Conservation (phyloP, 1,139 yeast species). For the Williopsis jadinii region DNA sequence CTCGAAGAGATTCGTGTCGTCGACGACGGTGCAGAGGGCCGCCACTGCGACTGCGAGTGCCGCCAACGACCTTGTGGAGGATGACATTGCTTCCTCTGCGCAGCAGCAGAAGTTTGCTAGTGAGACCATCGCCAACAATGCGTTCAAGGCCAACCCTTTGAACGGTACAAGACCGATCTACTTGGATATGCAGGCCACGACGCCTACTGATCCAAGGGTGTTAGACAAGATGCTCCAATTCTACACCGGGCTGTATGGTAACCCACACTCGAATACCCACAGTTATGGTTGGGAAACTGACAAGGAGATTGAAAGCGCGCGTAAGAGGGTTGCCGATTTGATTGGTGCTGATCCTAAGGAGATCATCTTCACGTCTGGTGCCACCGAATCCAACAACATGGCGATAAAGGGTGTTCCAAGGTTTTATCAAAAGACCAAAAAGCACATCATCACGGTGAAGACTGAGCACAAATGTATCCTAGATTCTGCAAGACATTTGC, state of each 20-base stretch:
- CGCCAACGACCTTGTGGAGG: slow-evolving; percentile 1
- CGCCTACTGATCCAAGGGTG: slow-evolving; percentile 97
- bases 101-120: slow-evolving; percentile 6
- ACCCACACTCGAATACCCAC: slow-evolving; percentile 96
- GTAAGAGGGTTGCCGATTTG: slow-evolving; percentile 72
- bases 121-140: slow-evolving; percentile 26
- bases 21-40: slow-evolving; percentile 1
- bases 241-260: slow-evolving; percentile 91
- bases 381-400: slow-evolving; percentile 95
- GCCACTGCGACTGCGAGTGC: slow-evolving; percentile 9
- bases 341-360: slow-evolving; percentile 95
- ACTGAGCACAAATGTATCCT: slow-evolving; percentile 98
- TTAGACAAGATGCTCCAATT: slow-evolving; percentile 89
- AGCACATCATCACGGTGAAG: slow-evolving; percentile 90
- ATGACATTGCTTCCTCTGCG: slow-evolving; percentile 1
- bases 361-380: slow-evolving; percentile 94
- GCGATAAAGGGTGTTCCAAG: slow-evolving; percentile 93
- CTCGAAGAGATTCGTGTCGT: no score
- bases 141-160: slow-evolving; percentile 30
- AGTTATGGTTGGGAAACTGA: slow-evolving; percentile 99
- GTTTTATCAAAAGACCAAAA: slow-evolving; percentile 82
- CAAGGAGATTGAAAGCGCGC: slow-evolving; percentile 80
- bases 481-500: slow-evolving; percentile 91
- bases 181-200: slow-evolving; percentile 94
- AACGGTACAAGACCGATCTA: slow-evolving; percentile 81